These are phyloP conservation scores for Singerocomus rubriflavus DNA, from an alignment of 1,284 basidiomycete species.

Conservation along the genomic window DNA sequence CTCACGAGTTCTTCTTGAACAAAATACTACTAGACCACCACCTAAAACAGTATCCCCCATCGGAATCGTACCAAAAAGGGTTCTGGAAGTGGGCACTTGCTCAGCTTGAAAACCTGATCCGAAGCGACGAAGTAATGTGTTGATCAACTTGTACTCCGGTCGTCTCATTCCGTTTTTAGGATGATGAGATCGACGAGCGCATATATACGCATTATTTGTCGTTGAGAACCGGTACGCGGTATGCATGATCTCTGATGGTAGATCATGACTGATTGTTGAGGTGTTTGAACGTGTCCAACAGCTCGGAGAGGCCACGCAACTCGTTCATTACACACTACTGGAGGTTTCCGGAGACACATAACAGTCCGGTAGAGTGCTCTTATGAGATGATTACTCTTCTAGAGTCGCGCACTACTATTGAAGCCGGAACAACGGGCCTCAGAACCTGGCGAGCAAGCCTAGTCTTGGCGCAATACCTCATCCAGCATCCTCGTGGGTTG, in stretches of 20 bases:
- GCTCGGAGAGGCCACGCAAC: conserved; percentile 38
- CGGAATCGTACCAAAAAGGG: conserved; percentile 51
- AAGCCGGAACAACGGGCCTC: conserved; percentile 72
- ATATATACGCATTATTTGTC: conserved; percentile 61
- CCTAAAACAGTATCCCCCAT: conserved; percentile 56
- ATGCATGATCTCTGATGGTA: conserved; percentile 2
- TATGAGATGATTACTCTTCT: conserved; percentile 54
- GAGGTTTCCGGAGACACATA: conserved; percentile 25
- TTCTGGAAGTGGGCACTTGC: conserved; percentile 73
- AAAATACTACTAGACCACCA: conserved; percentile 50
- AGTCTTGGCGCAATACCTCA: conserved; percentile 61
- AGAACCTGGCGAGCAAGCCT: conserved; percentile 75
- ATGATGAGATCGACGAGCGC: conserved; percentile 59
- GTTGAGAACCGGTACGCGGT: conserved; percentile 36
- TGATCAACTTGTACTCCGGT: neutral
- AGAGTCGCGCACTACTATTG: conserved; percentile 69
- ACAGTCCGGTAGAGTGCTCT: neutral
- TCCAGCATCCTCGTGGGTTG: conserved; percentile 47
- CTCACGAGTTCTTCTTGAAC: conserved; percentile 55
- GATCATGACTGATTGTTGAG: conserved; percentile 24
- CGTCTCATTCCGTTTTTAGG: conserved; percentile 31
- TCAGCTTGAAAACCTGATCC: conserved; percentile 45
- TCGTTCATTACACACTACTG: conserved; percentile 70
- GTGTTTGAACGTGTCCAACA: conserved; percentile 4
- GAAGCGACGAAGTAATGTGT: conserved; percentile 41